Base-by-base conservation (phyloP, 345 rosid genomes). In the Populus ilicifolia region DNA sequence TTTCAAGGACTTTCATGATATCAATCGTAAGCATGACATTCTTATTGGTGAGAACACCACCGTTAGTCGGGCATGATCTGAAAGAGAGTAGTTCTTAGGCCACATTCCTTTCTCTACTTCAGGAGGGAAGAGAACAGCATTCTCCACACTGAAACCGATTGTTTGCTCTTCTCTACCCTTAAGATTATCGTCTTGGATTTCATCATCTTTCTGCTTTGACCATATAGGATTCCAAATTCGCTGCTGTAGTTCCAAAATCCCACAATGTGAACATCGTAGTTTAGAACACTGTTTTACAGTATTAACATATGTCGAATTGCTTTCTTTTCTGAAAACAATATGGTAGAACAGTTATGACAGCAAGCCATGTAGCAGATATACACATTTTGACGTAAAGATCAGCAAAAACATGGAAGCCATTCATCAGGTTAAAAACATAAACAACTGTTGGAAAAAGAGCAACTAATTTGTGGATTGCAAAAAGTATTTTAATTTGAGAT, bases 91-190 rank as follows among this genome's bases (percentile, higher is more conserved):
- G 77, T 88, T 86, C 73, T 93, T 97, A 0, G 99, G 99, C 97
- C 99, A 95, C 76, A 80, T 81, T 77, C 98, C 98, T 81, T 85
- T 92, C 87, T 95, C 99, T 73, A 85, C 96, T 88, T 95, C 99
- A 50, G 84, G 84, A 3, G 99, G 99, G 72, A 88, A 95, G 70
- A 95, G 88, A 79, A 83, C 85, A 8, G 98, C 99, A 82, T 88
- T 88, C 77, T 91, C 89, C 75, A 93, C 91, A 36, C 85, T 86
- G 75, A 93, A 86, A 78, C 98, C 97, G 21, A 92, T 81, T n/a
- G 86, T 83, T 82, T 93, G 96, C 81, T 88, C 85, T 74, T 77
- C 82, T 54, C 77, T 70, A n/a, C 81, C 83, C 77, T 83, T 81
- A 2, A 68, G 74, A 71, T 56, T 80, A 30, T 78, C 77, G 1